phyloP scores from a whole-genome alignment of 2,329 filamentous ascomycete genomes.

The Neophaeococcomyces mojaviensis region DNA sequence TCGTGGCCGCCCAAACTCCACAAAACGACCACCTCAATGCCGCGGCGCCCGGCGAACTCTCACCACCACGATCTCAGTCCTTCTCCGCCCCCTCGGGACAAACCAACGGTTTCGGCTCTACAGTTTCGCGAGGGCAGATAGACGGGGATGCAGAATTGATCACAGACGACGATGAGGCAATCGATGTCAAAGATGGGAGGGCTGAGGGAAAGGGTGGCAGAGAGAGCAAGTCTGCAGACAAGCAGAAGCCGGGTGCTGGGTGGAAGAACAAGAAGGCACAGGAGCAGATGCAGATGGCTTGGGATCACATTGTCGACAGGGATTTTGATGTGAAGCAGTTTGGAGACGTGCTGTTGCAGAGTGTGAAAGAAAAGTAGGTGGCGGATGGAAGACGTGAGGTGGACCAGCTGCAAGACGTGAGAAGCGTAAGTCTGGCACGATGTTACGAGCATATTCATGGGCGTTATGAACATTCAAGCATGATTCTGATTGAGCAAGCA shows the following conservation, averaged over 20 bases:
- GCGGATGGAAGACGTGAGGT: neutral
- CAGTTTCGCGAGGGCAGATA: neutral
- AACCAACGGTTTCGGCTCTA: constrained; percentile 7
- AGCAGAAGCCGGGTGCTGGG: constrained; percentile 40
- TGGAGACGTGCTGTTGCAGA: constrained; percentile 18
- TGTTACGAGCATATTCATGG: neutral
- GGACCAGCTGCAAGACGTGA: neutral
- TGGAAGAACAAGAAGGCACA: constrained; percentile 52
- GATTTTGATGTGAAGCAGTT: constrained; percentile 38
- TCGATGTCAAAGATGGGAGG: constrained; percentile 5
- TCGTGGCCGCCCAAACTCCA: constrained; percentile 15
- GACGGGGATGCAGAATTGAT: neutral
- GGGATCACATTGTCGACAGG: constrained; percentile 45
- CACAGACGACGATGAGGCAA: constrained; percentile 7
- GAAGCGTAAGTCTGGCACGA: no score
- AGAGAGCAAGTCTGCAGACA: constrained; percentile 16
- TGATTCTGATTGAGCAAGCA: no score
- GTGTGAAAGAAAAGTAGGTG: neutral
- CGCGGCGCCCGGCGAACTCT: constrained; percentile 23
- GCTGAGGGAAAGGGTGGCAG: neutral
- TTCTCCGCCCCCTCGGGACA: neutral
- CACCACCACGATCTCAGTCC: constrained; percentile 20
- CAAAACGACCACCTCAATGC: constrained; percentile 24
- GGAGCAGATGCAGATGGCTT: constrained; percentile 47
- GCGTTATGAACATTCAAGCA: neutral